Evolutionary conservation across 352 stramenopile species (phyloP).

Genomic region (Phytophthora parvispora): DNA sequence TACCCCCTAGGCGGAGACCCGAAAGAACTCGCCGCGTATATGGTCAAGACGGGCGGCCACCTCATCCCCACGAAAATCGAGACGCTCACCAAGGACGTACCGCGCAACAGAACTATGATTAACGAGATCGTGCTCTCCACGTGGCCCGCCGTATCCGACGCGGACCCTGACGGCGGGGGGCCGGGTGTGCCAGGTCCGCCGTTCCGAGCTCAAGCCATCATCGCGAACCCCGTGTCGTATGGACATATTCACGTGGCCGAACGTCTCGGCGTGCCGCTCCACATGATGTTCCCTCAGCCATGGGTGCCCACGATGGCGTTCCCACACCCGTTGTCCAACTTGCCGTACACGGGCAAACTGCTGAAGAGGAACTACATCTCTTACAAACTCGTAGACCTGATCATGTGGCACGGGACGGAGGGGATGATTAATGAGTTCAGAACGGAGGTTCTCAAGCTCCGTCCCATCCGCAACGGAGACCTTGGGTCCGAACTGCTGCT

Average conservation of each 20-base stretch:
- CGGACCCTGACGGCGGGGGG: constrained; percentile 76
- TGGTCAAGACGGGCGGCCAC: constrained; percentile 86
- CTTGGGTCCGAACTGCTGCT: constrained; percentile 58
- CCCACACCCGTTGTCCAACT: constrained; percentile 88
- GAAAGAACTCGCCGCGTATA: constrained; percentile 86
- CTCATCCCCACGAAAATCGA: constrained; percentile 71
- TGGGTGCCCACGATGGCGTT: constrained; percentile 89
- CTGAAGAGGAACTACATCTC: constrained; percentile 77
- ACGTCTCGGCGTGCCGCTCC: constrained; percentile 89
- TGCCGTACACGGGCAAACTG: constrained; percentile 72
- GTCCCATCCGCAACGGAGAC: constrained; percentile 64
- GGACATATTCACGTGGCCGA: constrained; percentile 95
- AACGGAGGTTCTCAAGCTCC: constrained; percentile 57
- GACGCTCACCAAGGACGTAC: constrained; percentile 64
- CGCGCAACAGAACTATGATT: constrained; percentile 89
- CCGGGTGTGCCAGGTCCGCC: constrained; percentile 43
- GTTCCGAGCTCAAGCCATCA: constrained; percentile 93
- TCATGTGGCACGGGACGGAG: constrained; percentile 71
- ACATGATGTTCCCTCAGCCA: constrained; percentile 95
- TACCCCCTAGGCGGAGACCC: constrained; percentile 73
- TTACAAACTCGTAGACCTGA: constrained; percentile 86
- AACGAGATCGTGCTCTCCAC: constrained; percentile 89
- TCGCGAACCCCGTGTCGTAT: constrained; percentile 93
- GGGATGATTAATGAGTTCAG: constrained; percentile 87
- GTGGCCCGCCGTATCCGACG: constrained; percentile 85